Percentiles rank a stretch among this genome's conserved stretches.
Evolutionary conservation across 176 grass and related monocot genomes (phyloP).

Genomic region (Canna indica): DNA sequence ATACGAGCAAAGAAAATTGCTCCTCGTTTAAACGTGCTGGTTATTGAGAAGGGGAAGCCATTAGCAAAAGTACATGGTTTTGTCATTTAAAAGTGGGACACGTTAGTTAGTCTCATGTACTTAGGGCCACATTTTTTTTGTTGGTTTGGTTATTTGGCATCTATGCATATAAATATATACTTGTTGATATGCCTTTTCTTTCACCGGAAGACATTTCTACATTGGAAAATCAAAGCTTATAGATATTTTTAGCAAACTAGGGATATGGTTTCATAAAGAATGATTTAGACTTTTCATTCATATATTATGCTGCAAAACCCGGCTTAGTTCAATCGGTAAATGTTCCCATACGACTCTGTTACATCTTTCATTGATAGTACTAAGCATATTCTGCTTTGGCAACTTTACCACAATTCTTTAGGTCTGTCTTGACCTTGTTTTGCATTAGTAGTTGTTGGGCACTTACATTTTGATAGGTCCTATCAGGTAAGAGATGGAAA

Average conservation of each 20-base stretch:
- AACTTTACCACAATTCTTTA: not conserved
- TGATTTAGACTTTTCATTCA: not conserved
- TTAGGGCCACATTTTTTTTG: not conserved
- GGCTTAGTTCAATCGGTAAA: not conserved
- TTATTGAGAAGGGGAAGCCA: constrained; percentile 78
- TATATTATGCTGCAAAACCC: not conserved
- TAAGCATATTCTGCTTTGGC: no score
- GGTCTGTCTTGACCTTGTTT: not conserved
- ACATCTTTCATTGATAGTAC: no score
- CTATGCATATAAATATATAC: no score
- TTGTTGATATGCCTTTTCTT: not conserved
- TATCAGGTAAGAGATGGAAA: not conserved
- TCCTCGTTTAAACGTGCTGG: constrained; percentile 54
- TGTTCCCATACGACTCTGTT: no score
- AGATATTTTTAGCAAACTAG: not conserved
- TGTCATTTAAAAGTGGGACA: not conserved
- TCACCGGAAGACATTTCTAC: not conserved
- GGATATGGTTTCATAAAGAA: not conserved
- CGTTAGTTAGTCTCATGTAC: not conserved
- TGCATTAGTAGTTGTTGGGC: not conserved
- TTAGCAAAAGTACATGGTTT: constrained; percentile 49
- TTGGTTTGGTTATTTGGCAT: not conserved
- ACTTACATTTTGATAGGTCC: not conserved
- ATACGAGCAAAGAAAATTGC: constrained; percentile 65
- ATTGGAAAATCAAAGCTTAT: not conserved